These are phyloP conservation scores for Plasmodium cynomolgi DNA, from an alignment of 169 alveolate genomes.

Conservation along the genomic window DNA sequence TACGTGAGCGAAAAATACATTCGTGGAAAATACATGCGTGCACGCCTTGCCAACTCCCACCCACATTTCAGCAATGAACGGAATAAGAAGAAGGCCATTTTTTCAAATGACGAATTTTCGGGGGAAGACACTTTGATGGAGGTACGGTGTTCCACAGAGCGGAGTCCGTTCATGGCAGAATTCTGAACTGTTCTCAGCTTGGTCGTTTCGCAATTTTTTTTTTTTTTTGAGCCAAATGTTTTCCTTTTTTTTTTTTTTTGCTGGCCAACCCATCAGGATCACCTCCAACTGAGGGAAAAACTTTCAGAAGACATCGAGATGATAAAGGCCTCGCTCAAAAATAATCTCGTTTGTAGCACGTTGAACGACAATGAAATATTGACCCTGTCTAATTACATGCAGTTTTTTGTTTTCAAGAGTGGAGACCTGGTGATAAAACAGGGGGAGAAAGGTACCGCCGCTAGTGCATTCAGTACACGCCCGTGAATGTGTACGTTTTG, in stretches of 20 bases:
- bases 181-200: neutral
- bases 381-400: conserved; percentile 91
- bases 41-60: neutral
- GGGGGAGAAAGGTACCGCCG: conserved; percentile 85
- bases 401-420: conserved; percentile 85
- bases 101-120: conserved; percentile 62
- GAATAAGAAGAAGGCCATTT: conserved; percentile 69
- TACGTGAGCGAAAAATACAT: neutral
- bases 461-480: neutral
- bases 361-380: conserved; percentile 90
- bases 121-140: conserved; percentile 76
- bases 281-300: conserved; percentile 80
- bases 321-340: conserved; percentile 86
- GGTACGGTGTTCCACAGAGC: conserved; percentile 23
- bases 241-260: neutral
- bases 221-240: neutral
- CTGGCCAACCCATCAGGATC: conserved; percentile 24
- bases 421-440: conserved; percentile 90
- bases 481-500: neutral
- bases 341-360: conserved; percentile 88
- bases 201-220: neutral
- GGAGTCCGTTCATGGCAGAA: neutral
- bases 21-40: neutral
- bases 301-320: conserved; percentile 84
- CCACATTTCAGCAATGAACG: conserved; percentile 43